Evolutionary conservation across 768 basidiomycete genomes (phyloP), one percentile per base, ranked within the genome.

Genomic region (Neoboletus subvelutipes): DNA sequence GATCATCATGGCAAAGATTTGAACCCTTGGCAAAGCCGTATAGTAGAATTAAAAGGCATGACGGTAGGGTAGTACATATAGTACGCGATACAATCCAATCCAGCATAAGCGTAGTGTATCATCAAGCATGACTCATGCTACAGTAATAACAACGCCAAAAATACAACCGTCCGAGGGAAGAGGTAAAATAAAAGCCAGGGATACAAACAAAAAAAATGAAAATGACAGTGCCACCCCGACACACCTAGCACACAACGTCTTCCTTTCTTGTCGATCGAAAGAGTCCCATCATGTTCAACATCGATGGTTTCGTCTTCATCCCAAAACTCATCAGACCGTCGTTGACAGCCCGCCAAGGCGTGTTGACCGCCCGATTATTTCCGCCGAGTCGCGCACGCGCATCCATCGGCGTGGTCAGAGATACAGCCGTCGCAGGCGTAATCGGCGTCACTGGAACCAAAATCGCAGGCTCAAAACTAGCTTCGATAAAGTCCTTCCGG

Each of bases 401-500:
- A 33, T 50, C 41, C 34, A 40, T 42, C 0, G 37, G 40, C 13
- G 33, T 45, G 12, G 45, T 39, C n/a, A 26, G 24, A 17, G 43
- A 40, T 2, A 40, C 18, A 11, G 48, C 42, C 12, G 45, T 42
- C 36, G 34, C 20, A 13, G 43, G 55, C 15, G 31, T 40, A 20
- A 37, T 45, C 28, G 57, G 57, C 24, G 60, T 49, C 48, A 22
- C 56, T 11, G 59, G 49, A 1, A 49, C 45, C 29, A 45, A 51
- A 18, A 6, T 1, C 6, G 17, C 36, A 17, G 78, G 77, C n/a
- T 67, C 65, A 58, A 81, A 82, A 34, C 79, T 80, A n/a, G 73
- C 65, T 17, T 74, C 72, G 59, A 81, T 56, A 52, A 82, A 82
- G 45, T 78, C 78, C 59, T 50, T 66, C 45, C 71, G 72, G 55